These are phyloP conservation scores for Moesziomyces parantarcticus DNA, from an alignment of 1,284 basidiomycete genomes.

Conservation along the genomic window DNA sequence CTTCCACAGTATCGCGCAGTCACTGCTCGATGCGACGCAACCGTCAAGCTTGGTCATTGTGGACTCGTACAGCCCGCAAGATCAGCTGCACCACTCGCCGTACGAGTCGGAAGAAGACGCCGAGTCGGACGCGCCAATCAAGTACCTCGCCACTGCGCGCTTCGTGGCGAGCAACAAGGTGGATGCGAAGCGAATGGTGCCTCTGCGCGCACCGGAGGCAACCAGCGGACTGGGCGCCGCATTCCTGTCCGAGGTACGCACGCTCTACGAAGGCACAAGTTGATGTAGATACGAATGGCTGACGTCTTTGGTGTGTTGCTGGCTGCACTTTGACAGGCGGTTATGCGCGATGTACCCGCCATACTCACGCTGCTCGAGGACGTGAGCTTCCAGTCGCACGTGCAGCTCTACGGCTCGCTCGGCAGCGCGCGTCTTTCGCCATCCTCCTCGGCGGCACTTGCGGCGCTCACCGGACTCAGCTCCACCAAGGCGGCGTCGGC, in stretches of 20 bases:
- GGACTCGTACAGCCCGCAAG: slow-evolving; percentile 35
- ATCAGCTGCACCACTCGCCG: slow-evolving; percentile 20
- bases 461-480: slow-evolving; percentile 15
- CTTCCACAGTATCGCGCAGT: slow-evolving; percentile 19
- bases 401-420: slow-evolving; percentile 38
- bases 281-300: not conserved
- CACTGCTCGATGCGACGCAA: slow-evolving; percentile 16
- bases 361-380: slow-evolving; percentile 34
- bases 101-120: slow-evolving; percentile 8
- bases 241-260: slow-evolving; percentile 27
- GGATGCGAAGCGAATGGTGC: slow-evolving; percentile 12
- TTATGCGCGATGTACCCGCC: slow-evolving; percentile 13
- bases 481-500: not conserved
- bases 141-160: slow-evolving; percentile 24
- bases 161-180: slow-evolving; percentile 7
- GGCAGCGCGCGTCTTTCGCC: slow-evolving; percentile 12
- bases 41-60: slow-evolving; percentile 33
- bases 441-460: slow-evolving; percentile 7
- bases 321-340: slow-evolving; percentile 12
- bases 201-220: slow-evolving; percentile 30
- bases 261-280: too few species aligned
- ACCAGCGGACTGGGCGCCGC: slow-evolving; percentile 34
- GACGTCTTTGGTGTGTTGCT: not conserved
- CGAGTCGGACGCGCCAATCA: slow-evolving; percentile 1
- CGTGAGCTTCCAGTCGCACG: slow-evolving; percentile 36